phyloP scores from a whole-genome alignment of 768 basidiomycete species.

The Pholiota conissans region DNA sequence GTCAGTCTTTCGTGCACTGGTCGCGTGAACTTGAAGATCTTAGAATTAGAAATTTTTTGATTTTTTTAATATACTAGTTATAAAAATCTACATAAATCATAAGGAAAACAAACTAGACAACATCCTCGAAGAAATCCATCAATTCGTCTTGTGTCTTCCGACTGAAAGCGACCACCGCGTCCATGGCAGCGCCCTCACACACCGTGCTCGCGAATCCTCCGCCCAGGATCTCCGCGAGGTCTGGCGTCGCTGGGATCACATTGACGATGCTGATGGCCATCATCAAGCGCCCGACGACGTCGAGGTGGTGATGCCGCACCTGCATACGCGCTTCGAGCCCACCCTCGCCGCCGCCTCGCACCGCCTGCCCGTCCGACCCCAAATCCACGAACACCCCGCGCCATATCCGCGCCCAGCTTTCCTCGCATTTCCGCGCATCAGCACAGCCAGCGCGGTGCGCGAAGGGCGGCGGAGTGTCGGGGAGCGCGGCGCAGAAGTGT shows the following conservation, averaged over 20 bases:
- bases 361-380: background rate
- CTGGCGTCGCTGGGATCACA: conserved; percentile 37
- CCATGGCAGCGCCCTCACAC: conserved; percentile 4
- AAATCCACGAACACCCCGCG: conserved; percentile 25
- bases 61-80: background rate
- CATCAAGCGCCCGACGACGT: conserved; percentile 45
- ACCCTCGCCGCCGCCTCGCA: conserved; percentile 4
- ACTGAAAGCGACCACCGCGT: conserved; percentile 5
- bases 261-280: conserved; percentile 48
- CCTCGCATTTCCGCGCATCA: conserved; percentile 40
- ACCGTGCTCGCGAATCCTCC: background rate
- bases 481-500: conserved; percentile 43
- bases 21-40: too few species aligned
- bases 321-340: background rate
- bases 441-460: conserved; percentile 43
- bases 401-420: conserved; percentile 48
- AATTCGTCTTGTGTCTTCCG: conserved; percentile 7
- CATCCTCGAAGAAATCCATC: conserved; percentile 15
- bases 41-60: too few species aligned
- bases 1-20: too few species aligned
- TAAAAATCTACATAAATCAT: background rate
- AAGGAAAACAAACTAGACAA: conserved; percentile 1
- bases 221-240: background rate
- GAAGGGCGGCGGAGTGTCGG: conserved; percentile 40
- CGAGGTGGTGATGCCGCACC: conserved; percentile 16